Conservation (phyloP, 208 protist species). For the Crithidia thermophila region DNA sequence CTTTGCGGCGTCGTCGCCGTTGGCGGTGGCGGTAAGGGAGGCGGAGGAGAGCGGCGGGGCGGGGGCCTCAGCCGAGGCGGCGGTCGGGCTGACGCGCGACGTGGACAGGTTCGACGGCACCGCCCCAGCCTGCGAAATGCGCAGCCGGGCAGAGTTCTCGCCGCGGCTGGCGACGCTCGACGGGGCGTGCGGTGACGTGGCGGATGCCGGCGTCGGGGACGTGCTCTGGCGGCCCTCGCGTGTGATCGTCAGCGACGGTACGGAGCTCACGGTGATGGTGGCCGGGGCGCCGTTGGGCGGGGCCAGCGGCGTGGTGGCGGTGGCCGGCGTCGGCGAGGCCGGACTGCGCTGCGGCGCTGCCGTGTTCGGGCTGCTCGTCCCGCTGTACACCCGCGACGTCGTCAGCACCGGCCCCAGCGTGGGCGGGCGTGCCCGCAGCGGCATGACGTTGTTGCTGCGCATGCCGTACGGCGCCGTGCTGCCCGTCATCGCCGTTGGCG, state of each 20-base stretch:
- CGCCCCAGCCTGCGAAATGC: background rate
- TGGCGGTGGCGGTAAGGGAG: background rate
- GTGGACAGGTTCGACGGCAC: constrained; percentile 3
- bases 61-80: background rate
- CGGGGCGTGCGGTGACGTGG: constrained; percentile 5
- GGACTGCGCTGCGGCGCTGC: constrained; percentile 9
- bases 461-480: background rate
- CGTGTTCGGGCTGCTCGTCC: constrained; percentile 12
- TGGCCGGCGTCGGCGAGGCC: constrained; percentile 2
- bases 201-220: background rate
- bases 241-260: constrained; percentile 2
- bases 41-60: constrained; percentile 12
- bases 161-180: constrained; percentile 1
- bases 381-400: constrained; percentile 11
- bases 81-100: constrained; percentile 7
- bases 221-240: background rate
- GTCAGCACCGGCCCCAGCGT: constrained; percentile 29
- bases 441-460: constrained; percentile 14
- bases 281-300: constrained; percentile 14
- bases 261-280: constrained; percentile 15
- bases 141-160: background rate
- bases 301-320: background rate
- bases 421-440: constrained; percentile 14
- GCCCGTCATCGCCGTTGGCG: background rate
- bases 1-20: too few species aligned